Evolutionary conservation across 176 grass and related monocot genomes (phyloP), one percentile per base, ranked within the genome.

Genomic region (Bromus sterilis): DNA sequence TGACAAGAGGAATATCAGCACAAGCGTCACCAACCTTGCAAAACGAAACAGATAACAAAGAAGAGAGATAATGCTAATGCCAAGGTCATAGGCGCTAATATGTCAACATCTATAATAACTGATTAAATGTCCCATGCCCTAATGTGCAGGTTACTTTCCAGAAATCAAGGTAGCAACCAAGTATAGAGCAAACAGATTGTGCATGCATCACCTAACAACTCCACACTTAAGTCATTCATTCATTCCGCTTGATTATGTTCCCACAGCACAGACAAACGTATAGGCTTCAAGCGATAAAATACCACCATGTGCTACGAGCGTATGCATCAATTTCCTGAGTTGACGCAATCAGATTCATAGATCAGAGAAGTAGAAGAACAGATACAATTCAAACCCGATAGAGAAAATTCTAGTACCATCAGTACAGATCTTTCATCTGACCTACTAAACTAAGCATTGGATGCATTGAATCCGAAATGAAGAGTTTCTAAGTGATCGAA

Each of bases 351-450:
- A 35, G 21, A 44, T 58, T 39, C 58, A 55, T 42, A 80, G 70
- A 80, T 62, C 77, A 60, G 32, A 23, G 32, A 68, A 53, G 6
- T 20, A 5, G 14, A 29, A 48, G 39, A 36, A 30, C 6, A 14
- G 28, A 73, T 18, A 28, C 24, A 34, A 37, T 18, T 23, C 46
- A 18, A 71, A 21, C 20, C 5, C 3, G 32, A 55, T 64, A 16
- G 48, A 37, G 5, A 16, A 56, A 78, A 68, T 68, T 76, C 9
- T 14, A 51, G 87, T 60, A 20, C 9, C 39, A n/a, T 77, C 44
- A 69, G 18, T 48, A 48, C 78, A 82, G 78, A 89, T 89, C 87
- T 77, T 85, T 49, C 33, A 56, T 25, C 33, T 36, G 18, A 2
- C 33, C 14, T 71, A 37, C 80, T 43, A 70, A 82, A 91, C 18